Evolutionary conservation across 2,329 filamentous ascomycete genomes (phyloP).

Genomic region (Grosmannia penicillata): DNA sequence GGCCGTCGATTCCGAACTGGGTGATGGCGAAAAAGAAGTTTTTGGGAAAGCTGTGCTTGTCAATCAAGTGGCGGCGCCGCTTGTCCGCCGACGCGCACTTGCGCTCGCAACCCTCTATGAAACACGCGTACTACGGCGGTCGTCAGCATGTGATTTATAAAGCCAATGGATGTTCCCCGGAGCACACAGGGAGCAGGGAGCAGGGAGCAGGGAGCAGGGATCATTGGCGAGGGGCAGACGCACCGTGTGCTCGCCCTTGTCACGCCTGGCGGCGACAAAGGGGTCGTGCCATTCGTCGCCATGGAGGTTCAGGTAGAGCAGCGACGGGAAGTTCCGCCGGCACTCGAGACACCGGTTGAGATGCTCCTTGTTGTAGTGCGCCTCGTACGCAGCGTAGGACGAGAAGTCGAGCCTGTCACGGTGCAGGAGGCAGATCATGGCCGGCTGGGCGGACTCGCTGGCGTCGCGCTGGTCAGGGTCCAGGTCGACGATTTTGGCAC

Average conservation of each 20-base stretch:
- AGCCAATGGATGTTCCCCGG: too few relatives aligned
- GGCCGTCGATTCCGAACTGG: constrained; percentile 76
- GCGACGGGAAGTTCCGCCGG: constrained; percentile 73
- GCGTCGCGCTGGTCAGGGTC: constrained; percentile 26
- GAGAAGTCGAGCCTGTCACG: constrained; percentile 53
- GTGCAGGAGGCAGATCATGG: constrained; percentile 74
- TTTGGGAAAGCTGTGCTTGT: constrained; percentile 84
- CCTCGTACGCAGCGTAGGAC: constrained; percentile 68
- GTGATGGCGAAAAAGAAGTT: constrained; percentile 82
- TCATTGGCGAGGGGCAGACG: too few relatives aligned
- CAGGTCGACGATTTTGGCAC: constrained; percentile 44
- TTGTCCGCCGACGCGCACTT: constrained; percentile 75
- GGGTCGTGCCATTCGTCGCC: constrained; percentile 87
- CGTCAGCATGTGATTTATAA: neutral
- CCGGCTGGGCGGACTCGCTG: constrained; percentile 17
- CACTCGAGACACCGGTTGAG: constrained; percentile 77
- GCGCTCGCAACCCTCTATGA: constrained; percentile 75
- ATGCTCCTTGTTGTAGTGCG: constrained; percentile 71
- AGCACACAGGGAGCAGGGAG: neutral
- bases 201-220: neutral
- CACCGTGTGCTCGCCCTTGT: constrained; percentile 77
- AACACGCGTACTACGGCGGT: constrained; percentile 60
- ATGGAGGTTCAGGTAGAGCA: constrained; percentile 66
- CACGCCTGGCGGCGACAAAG: constrained; percentile 54
- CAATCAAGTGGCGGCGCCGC: constrained; percentile 73